Conservation (phyloP, 2,329 filamentous ascomycete species). For the Cladobotryum protrusum region DNA sequence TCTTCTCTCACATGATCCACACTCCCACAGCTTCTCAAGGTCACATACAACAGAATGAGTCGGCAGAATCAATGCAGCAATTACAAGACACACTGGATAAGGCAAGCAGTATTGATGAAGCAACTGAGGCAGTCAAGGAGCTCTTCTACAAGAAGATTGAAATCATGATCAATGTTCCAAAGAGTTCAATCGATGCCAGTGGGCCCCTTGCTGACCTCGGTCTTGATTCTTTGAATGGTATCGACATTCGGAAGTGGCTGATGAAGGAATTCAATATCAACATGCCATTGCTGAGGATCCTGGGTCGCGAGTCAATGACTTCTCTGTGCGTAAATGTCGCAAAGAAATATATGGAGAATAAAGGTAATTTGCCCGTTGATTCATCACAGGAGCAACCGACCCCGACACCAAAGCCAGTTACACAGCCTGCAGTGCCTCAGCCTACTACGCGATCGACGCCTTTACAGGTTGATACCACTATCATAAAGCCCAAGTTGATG, state of each 20-base stretch:
- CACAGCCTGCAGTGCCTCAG: too few species aligned
- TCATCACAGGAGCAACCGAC: background rate
- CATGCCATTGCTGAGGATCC: background rate
- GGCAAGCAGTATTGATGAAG: background rate
- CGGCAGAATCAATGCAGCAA: background rate
- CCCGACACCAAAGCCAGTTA: too few species aligned
- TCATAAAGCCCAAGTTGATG: background rate
- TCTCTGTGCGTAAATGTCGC: background rate
- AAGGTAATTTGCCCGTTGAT: background rate
- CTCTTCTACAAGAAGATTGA: background rate
- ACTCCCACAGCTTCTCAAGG: background rate
- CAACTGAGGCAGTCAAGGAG: background rate
- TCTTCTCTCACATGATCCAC: conserved; percentile 3
- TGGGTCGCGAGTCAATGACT: background rate
- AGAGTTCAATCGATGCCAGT: background rate
- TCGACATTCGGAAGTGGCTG: background rate
- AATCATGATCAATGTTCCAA: background rate
- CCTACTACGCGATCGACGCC: background rate
- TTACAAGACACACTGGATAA: background rate
- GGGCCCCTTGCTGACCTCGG: background rate
- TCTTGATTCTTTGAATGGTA: background rate
- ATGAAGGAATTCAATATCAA: background rate
- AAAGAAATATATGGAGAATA: background rate
- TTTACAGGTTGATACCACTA: background rate
- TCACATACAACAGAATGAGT: background rate